Base-by-base conservation (phyloP, 176 grass and related monocot species). In the bread wheat (Triticum aestivum) region DNA sequence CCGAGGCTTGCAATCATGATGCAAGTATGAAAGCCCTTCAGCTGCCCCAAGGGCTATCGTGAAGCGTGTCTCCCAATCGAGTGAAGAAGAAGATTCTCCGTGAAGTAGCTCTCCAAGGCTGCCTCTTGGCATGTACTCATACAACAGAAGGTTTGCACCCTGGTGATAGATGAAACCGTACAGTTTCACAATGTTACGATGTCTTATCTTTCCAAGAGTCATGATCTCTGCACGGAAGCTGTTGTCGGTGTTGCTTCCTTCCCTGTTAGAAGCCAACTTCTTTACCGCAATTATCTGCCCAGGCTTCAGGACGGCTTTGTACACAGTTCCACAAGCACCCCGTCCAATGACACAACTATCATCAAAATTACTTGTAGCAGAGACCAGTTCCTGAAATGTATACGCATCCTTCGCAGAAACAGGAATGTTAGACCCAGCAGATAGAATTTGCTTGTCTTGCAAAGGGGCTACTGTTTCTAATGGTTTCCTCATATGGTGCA, bases 191-290 rank as follows among this genome's bases (percentile, higher is more conserved):
- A 99, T 99, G 70, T 99, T 99, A 65, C 92, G 94, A 69, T 99
- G 97, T 26, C 97, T 92, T 80, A 99, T 99, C 86, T 99, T 99
- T 88, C 97, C 97, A 77, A 99, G 92, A 81, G 97, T 99, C 69
- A 91, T 65, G 83, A 99, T 99, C 89, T 99, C 97, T 41, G 97
- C 97, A 79, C 33, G 92, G 41, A 99, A 99, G 68, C 97, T 97
- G 63, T 97, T 97, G 26, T 99, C 97, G 11, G 90, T 91, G 84
- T 96, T 96, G 89, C 69, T 97, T 49, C 97, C 97, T 78, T 99
- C 97, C 81, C 94, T 84, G 61, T 97, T 97, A 34, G 97, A 96
- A 78, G 94, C 94, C 84, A 99, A 76, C 66, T 93, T 99, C 88
- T 99, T 99, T 79, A 96, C 97, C 2, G 97, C 97, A 82, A 99